Evolutionary conservation across 306 rosid genomes (phyloP).

Genomic region (Cotoneaster glaucophyllus): DNA sequence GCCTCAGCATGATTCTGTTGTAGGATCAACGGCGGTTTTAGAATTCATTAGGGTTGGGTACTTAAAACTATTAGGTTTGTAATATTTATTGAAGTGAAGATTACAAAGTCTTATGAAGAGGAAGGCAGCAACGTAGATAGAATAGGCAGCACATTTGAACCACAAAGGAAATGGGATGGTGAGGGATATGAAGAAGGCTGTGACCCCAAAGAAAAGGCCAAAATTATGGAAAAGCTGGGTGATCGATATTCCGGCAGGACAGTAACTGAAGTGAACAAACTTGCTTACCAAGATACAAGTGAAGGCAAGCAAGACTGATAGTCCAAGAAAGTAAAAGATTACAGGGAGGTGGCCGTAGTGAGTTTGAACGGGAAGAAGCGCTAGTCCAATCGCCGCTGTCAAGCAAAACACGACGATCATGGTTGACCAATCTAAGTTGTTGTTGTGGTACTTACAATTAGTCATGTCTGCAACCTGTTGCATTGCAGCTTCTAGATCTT

Average conservation of each 20-base stretch:
- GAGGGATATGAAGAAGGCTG: constrained; percentile 5
- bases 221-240: background rate
- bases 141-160: background rate
- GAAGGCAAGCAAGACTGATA: background rate
- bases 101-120: background rate
- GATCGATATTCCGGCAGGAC: background rate
- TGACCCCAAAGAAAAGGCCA: constrained; percentile 1
- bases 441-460: background rate
- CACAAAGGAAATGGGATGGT: background rate
- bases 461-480: background rate
- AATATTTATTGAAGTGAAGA: background rate
- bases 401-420: background rate
- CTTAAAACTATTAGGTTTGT: background rate
- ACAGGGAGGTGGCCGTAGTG: background rate
- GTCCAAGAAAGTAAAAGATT: background rate
- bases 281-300: background rate
- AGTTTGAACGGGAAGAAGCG: background rate
- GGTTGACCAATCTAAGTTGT: background rate
- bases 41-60: background rate
- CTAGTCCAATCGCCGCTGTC: background rate
- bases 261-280: background rate
- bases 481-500: background rate
- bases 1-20: background rate
- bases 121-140: background rate
- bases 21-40: background rate